Evolutionary conservation across 1,284 basidiomycete genomes (phyloP), one percentile per base, ranked within the genome.

Genomic region (Mycena sp.): DNA sequence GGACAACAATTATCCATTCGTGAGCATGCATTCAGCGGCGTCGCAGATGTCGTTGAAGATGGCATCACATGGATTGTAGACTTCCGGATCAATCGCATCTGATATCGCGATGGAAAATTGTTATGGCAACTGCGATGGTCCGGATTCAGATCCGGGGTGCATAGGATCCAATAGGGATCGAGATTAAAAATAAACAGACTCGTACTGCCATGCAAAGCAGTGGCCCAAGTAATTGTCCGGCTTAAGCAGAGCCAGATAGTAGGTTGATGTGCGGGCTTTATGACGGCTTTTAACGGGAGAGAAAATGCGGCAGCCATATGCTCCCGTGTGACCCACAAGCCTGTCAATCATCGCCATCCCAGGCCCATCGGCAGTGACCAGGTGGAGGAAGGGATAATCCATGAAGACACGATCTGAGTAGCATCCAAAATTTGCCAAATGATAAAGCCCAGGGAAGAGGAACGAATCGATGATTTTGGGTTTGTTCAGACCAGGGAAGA

Each of bases 271-370:
- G 1, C 60, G 37, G 5, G 58, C 50, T 61, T 73, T 71, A 32
- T 72, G 71, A 2, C 73, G 61, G 2, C 75, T 73, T 2, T n/a
- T 32, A 10, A 79, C 77, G 48, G 56, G 70, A 1, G 65, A 72
- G 6, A 62, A 67, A 12, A 69, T 78, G 6, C 57, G 62, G 30
- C 62, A 64, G 21, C 50, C 51, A 6, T 58, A 30, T 17, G 35
- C 40, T 7, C 53, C 57, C 19, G 40, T 30, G 38, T 64, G 62
- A 0, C 62, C 57, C 6, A 23, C 35, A 21, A 45, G n/a, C 2
- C 62, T 56, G 19, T 30, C 26, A 9, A 53, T 4, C 14, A 19
- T 17, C 4, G 49, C 50, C 40, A 64, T 53, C 12, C 6, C 63
- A 1, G 52, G 63, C 2, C 51, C 53, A 40, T 64, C 63, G 1